These are phyloP conservation scores for Cymodocea nodosa DNA, from an alignment of 116 monocot genomes.

Conservation along the genomic window DNA sequence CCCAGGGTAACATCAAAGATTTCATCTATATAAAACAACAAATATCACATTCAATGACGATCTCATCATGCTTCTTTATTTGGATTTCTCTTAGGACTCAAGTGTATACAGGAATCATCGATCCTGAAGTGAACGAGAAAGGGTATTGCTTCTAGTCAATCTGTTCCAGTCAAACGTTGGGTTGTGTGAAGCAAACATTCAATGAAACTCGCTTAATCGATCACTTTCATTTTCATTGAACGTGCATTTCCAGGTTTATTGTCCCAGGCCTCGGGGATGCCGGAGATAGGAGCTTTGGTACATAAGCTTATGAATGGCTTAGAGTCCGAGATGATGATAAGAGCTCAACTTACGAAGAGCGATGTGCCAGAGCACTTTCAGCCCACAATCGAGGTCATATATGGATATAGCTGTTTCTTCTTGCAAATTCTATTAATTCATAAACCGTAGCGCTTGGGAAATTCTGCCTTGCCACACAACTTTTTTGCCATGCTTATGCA, in stretches of 20 bases:
- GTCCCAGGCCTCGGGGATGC: conserved; percentile 94
- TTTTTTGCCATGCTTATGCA: too few species aligned
- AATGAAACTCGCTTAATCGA: too few species aligned
- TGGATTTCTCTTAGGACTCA: conserved; percentile 36
- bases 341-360: too few species aligned
- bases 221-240: too few species aligned
- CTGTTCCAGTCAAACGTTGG: background rate
- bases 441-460: too few species aligned
- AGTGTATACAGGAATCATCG: conserved; percentile 87
- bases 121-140: conserved; percentile 67
- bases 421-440: too few species aligned
- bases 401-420: too few species aligned
- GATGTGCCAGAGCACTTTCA: too few species aligned
- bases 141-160: conserved; percentile 31
- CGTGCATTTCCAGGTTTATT: conserved; percentile 50
- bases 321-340: too few species aligned
- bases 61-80: background rate
- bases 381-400: too few species aligned
- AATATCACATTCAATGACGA: background rate
- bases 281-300: conserved; percentile 80
- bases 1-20: conserved; percentile 48
- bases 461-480: too few species aligned
- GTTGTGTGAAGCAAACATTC: too few species aligned
- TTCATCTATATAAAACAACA: background rate
- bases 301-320: conserved; percentile 15